Evolutionary conservation across 192 early-diverging fungal species (phyloP).

Genomic region (Gryganskiella cystojenkinii): DNA sequence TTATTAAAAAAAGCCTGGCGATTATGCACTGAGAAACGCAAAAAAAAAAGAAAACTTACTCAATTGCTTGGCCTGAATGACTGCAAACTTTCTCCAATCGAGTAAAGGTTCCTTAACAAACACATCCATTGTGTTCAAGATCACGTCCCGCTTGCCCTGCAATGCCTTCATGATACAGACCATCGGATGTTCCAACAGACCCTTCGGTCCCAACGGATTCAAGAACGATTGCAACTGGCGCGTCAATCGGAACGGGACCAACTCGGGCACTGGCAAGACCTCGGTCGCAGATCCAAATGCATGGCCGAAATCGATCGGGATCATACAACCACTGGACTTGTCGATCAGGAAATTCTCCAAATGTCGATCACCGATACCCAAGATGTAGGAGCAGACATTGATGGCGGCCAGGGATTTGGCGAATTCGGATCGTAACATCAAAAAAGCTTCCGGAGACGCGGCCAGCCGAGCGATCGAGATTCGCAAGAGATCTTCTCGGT

Average conservation of each 20-base stretch:
- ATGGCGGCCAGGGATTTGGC: slow-evolving; percentile 76
- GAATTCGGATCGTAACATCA: slow-evolving; percentile 74
- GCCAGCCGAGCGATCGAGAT: slow-evolving; percentile 69
- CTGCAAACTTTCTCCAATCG: slow-evolving; percentile 81
- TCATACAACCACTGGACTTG: slow-evolving; percentile 69
- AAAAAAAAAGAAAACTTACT: slow-evolving; percentile 42
- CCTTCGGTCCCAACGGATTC: slow-evolving; percentile 72
- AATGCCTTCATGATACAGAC: slow-evolving; percentile 71
- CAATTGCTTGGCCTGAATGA: slow-evolving; percentile 68
- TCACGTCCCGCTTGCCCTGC: slow-evolving; percentile 65
- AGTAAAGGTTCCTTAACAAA: slow-evolving; percentile 87
- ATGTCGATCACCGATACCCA: slow-evolving; percentile 87
- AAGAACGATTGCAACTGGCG: slow-evolving; percentile 71
- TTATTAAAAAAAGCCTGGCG: background rate
- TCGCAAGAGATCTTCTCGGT: slow-evolving; percentile 59
- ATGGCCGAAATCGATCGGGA: slow-evolving; percentile 87
- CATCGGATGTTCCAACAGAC: slow-evolving; percentile 76
- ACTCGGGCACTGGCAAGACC: slow-evolving; percentile 77
- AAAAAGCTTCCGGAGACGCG: slow-evolving; percentile 77
- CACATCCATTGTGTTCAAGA: slow-evolving; percentile 81
- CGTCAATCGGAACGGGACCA: slow-evolving; percentile 82
- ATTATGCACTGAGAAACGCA: background rate
- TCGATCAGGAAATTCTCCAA: slow-evolving; percentile 83
- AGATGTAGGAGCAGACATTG: slow-evolving; percentile 76
- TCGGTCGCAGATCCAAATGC: slow-evolving; percentile 88